These are phyloP conservation scores for Cystobasidium slooffiae DNA, from an alignment of 1,284 basidiomycete species.

Conservation along the genomic window DNA sequence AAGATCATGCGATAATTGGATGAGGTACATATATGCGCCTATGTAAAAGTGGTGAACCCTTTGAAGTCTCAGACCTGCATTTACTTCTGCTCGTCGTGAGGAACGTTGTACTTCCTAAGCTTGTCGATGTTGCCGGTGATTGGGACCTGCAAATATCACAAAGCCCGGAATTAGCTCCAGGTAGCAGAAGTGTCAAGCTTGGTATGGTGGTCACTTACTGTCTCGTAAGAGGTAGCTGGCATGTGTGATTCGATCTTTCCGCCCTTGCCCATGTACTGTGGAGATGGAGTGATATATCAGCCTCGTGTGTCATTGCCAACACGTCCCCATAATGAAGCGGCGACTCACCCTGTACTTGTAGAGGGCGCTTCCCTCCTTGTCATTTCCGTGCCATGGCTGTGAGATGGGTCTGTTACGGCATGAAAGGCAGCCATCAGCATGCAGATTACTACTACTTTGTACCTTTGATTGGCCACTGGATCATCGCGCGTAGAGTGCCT, in stretches of 20 bases:
- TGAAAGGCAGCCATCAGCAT: background rate
- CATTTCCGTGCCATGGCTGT: constrained; percentile 36
- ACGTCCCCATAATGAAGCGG: too few relatives aligned
- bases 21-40: background rate
- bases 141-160: constrained; percentile 11
- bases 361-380: constrained; percentile 38
- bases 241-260: constrained; percentile 31
- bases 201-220: constrained; percentile 6
- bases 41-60: background rate
- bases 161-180: background rate
- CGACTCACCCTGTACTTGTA: constrained; percentile 44
- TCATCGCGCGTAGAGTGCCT: background rate
- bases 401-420: constrained; percentile 9
- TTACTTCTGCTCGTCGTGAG: constrained; percentile 31
- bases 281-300: background rate
- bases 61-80: background rate
- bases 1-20: constrained; percentile 1
- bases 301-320: background rate
- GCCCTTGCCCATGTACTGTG: constrained; percentile 40
- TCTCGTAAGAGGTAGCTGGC: constrained; percentile 36
- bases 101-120: constrained; percentile 25
- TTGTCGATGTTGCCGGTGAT: constrained; percentile 38
- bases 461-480: constrained; percentile 11
- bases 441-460: background rate
- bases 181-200: background rate